Conservation (phyloP, 1,139 yeast genomes). For the Eremothecium coryli region DNA sequence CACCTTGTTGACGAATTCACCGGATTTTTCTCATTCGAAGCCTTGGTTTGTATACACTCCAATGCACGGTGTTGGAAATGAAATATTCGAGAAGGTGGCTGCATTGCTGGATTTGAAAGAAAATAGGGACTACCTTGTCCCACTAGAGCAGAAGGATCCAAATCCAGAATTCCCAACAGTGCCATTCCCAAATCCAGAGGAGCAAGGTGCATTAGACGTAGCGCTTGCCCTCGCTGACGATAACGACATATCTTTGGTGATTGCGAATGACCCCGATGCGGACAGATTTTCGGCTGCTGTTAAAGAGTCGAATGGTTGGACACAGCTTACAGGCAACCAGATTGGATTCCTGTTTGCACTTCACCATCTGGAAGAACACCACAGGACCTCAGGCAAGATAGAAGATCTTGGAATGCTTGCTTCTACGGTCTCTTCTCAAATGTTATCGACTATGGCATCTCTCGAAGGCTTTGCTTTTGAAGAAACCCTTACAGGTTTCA, state of each 20-base stretch:
- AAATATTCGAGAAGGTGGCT: constrained; percentile 31
- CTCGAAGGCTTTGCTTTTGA: constrained; percentile 51
- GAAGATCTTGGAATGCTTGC: constrained; percentile 51
- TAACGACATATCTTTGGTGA: constrained; percentile 40
- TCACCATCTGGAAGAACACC: constrained; percentile 40
- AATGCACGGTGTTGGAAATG: constrained; percentile 87
- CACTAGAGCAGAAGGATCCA: constrained; percentile 53
- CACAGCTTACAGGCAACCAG: constrained; percentile 84
- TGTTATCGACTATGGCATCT: constrained; percentile 62
- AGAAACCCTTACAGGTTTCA: constrained; percentile 91
- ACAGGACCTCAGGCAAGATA: constrained; percentile 18
- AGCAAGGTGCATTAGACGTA: constrained; percentile 74
- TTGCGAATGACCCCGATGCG: constrained; percentile 96
- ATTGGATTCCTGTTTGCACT: constrained; percentile 78
- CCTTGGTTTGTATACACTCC: constrained; percentile 73
- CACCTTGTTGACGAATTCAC: constrained; percentile 14
- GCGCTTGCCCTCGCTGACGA: constrained; percentile 44
- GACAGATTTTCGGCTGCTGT: constrained; percentile 80
- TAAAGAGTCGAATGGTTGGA: constrained; percentile 43
- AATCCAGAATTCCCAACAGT: constrained; percentile 86
- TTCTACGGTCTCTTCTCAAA: constrained; percentile 87
- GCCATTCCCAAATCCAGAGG: constrained; percentile 91
- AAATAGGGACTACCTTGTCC: constrained; percentile 32
- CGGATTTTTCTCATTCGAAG: constrained; percentile 17
- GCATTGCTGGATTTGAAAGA: constrained; percentile 25